Percentiles rank a stretch among this genome's conserved stretches.
phyloP scores from a whole-genome alignment of 768 basidiomycete genomes.

The Tricholoma sp. region DNA sequence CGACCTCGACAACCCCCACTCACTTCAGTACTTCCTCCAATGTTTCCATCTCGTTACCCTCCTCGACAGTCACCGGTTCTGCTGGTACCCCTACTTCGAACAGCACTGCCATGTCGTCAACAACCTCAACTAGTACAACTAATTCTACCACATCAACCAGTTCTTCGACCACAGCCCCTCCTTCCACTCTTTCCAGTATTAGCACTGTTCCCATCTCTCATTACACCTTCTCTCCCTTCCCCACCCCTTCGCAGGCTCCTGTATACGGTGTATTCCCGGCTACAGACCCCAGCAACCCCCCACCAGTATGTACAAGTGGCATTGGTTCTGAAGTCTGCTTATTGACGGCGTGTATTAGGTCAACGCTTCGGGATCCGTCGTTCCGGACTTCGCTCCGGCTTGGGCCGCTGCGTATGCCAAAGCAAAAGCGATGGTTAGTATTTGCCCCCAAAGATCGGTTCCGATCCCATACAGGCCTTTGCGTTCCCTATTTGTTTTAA shows the following conservation, averaged over 20 bases:
- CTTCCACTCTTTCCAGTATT: constrained; percentile 7
- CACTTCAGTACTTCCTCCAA: neutral
- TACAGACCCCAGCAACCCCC: constrained; percentile 52
- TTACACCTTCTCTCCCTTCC: constrained; percentile 46
- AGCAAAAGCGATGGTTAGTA: constrained; percentile 48
- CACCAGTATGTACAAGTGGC: constrained; percentile 34
- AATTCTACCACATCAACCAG: neutral
- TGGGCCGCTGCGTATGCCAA: constrained; percentile 58
- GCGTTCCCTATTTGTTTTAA: too few relatives aligned
- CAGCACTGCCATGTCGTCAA: neutral
- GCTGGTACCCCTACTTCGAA: neutral
- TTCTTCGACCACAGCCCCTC: neutral
- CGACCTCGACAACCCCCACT: neutral
- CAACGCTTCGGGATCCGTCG: constrained; percentile 23
- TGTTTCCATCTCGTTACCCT: neutral
- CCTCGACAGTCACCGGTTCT: neutral
- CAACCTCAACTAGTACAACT: neutral
- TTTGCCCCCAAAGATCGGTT: too few relatives aligned
- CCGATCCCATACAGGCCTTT: too few relatives aligned
- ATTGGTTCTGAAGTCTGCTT: neutral
- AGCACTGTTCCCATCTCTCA: constrained; percentile 11
- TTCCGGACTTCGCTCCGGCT: constrained; percentile 47
- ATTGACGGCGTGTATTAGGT: constrained; percentile 18
- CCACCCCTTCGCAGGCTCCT: constrained; percentile 52
- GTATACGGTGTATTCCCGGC: constrained; percentile 48